Conservation (phyloP, 768 basidiomycete species). For the Lanmaoa rubissima region DNA sequence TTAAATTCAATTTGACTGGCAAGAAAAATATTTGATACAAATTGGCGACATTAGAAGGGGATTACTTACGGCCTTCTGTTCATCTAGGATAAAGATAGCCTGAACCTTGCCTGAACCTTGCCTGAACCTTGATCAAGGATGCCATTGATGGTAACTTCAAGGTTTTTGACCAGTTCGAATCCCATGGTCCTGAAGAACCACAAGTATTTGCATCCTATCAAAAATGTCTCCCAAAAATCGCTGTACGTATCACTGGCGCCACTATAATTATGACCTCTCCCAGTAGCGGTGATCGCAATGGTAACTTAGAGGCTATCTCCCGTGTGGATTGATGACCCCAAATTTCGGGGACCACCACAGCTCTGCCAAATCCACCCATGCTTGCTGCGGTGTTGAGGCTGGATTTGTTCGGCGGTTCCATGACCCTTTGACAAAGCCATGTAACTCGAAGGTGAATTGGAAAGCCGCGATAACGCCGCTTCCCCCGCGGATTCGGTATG, state of each 20-base stretch:
- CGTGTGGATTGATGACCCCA: background rate
- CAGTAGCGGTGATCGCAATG: background rate
- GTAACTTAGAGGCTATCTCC: background rate
- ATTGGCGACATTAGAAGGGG: slow-evolving; percentile 8
- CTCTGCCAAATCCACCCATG: background rate
- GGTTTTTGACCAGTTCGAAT: background rate
- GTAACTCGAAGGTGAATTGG: background rate
- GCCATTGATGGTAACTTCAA: slow-evolving; percentile 14
- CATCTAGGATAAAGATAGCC: slow-evolving; percentile 1
- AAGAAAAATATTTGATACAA: background rate
- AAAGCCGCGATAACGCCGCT: slow-evolving; percentile 8
- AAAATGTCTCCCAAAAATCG: background rate
- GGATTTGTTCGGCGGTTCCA: background rate
- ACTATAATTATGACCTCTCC: background rate
- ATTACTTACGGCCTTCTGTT: slow-evolving; percentile 8
- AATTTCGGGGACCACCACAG: background rate
- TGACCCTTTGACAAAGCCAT: background rate
- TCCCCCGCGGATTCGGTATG: slow-evolving; percentile 5
- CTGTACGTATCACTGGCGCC: background rate
- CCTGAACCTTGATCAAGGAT: slow-evolving; percentile 10
- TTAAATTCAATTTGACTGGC: background rate
- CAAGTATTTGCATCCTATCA: background rate
- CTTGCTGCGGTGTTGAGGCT: background rate
- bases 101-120: slow-evolving; percentile 17
- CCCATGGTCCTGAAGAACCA: background rate